Evolutionary conservation across 2,329 filamentous ascomycete genomes (phyloP).

Genomic region (Fusarium penzigii): DNA sequence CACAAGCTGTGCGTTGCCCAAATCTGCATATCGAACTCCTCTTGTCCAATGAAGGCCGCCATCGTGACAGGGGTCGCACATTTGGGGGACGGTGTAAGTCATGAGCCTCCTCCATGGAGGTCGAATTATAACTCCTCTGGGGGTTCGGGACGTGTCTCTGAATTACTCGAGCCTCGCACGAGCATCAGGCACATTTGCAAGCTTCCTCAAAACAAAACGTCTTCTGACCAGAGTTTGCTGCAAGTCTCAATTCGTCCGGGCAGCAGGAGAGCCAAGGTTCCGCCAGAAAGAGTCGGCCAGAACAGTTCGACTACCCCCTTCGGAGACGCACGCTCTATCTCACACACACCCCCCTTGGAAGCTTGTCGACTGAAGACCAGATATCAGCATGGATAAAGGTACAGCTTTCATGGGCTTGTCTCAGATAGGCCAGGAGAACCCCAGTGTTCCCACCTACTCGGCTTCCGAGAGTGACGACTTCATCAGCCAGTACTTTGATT

Average conservation of each 20-base stretch:
- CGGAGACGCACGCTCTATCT: conserved; percentile 38
- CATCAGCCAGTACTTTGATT: conserved; percentile 41
- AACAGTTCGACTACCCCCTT: conserved; percentile 13
- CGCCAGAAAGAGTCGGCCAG: conserved; percentile 33
- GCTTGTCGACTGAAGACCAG: conserved; percentile 19
- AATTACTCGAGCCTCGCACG: conserved; percentile 42
- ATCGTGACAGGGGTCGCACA: conserved; percentile 9
- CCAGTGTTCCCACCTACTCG: conserved; percentile 38
- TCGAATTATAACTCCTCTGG: conserved; percentile 41
- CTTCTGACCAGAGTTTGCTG: conserved; percentile 36
- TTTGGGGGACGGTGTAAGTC: conserved; percentile 41
- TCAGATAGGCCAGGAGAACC: conserved; percentile 39
- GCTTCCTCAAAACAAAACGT: conserved; percentile 39
- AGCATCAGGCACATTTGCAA: conserved; percentile 41
- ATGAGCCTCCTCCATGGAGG: conserved; percentile 36
- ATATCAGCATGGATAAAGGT: conserved; percentile 41
- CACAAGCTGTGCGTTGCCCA: not conserved
- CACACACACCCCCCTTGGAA: not conserved
- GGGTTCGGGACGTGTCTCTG: conserved; percentile 40
- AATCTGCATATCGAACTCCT: conserved; percentile 16
- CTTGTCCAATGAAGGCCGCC: conserved; percentile 28
- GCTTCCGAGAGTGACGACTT: conserved; percentile 35
- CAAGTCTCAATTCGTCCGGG: conserved; percentile 39
- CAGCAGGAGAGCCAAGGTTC: conserved; percentile 38
- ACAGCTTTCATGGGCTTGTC: conserved; percentile 33